Percentiles rank a stretch among this genome's conserved stretches.
Conservation (phyloP, 805 yeast species). For the Lipomyces sp. region DNA sequence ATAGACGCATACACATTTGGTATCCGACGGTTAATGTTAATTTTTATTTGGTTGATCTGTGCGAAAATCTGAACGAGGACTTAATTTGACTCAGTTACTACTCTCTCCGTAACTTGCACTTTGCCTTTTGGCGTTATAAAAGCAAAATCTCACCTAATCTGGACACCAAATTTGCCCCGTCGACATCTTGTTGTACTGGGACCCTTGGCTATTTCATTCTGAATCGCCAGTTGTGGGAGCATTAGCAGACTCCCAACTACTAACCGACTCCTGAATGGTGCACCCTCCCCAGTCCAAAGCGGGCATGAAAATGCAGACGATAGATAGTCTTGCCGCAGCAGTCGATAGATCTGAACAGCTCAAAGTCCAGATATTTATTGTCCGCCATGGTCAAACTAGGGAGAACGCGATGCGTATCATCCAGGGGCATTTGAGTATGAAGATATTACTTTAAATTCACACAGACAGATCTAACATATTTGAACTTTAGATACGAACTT, state of each 20-base stretch:
- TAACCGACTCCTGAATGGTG: background rate
- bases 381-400: slow-evolving; percentile 31
- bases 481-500: slow-evolving; percentile 20
- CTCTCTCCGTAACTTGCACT: no score
- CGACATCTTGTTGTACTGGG: background rate
- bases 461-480: background rate
- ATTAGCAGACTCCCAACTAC: background rate
- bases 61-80: no score
- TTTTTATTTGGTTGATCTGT: no score
- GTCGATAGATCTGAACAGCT: background rate
- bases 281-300: background rate
- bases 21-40: no score
- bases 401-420: slow-evolving; percentile 31
- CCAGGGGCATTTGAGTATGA: slow-evolving; percentile 31
- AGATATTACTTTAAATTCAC: background rate
- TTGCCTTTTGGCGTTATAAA: no score
- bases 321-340: slow-evolving; percentile 1
- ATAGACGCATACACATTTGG: background rate
- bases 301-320: background rate
- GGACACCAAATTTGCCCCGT: no score
- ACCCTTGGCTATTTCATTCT: background rate
- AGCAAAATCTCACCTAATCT: no score
- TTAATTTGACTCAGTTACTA: no score
- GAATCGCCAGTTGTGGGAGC: background rate
- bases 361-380: slow-evolving; percentile 27